Evolutionary conservation across 345 rosid species (phyloP).

Genomic region (Limnanthes douglasii): DNA sequence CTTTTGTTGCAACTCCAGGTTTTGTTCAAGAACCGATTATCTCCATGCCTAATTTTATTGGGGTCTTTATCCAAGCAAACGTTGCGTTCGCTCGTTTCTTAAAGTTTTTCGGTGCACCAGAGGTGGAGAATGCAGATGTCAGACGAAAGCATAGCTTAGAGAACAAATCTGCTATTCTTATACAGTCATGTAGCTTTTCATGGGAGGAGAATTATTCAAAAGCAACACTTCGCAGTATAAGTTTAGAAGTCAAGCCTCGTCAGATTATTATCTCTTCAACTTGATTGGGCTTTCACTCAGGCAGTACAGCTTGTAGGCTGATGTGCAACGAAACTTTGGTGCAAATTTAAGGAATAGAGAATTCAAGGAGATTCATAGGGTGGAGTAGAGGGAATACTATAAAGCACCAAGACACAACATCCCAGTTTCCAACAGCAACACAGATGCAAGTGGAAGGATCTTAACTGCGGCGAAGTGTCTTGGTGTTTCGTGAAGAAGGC

Average conservation of each 20-base stretch:
- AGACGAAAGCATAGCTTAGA: conserved; percentile 22
- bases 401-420: no score
- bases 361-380: no score
- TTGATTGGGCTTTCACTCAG: no score
- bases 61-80: conserved; percentile 74
- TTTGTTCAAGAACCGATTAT: conserved; percentile 84
- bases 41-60: conserved; percentile 72
- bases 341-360: no score
- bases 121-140: conserved; percentile 43
- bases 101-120: conserved; percentile 78
- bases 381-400: no score
- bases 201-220: conserved; percentile 67
- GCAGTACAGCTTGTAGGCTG: no score
- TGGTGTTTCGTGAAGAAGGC: no score
- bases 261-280: no score
- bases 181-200: conserved; percentile 53
- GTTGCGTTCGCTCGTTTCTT: conserved; percentile 71
- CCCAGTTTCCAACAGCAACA: no score
- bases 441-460: no score
- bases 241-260: conserved; percentile 37
- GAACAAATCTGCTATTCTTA: conserved; percentile 16
- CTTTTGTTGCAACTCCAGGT: conserved; percentile 80
- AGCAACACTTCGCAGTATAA: conserved; percentile 49
- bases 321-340: no score
- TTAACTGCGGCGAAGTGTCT: no score